Evolutionary conservation across 768 basidiomycete genomes (phyloP).

Genomic region (Auriculariales sp.): DNA sequence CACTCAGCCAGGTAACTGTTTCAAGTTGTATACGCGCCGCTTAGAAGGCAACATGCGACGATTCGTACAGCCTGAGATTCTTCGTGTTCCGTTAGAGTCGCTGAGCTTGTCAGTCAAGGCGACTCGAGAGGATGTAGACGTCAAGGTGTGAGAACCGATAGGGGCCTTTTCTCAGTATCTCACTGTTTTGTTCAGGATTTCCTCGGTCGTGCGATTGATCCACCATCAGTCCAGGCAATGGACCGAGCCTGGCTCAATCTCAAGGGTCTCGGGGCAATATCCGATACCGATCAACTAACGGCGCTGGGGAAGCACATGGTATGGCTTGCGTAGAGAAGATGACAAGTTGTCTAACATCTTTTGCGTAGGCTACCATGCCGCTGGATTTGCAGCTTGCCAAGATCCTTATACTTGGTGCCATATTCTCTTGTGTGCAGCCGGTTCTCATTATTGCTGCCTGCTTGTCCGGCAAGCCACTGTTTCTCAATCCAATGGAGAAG

Average conservation of each 20-base stretch:
- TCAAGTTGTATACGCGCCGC: slow-evolving; percentile 70
- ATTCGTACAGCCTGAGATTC: slow-evolving; percentile 79
- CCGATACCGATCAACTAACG: slow-evolving; percentile 48
- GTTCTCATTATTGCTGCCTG: slow-evolving; percentile 69
- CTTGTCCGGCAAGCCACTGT: slow-evolving; percentile 79
- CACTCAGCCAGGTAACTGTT: slow-evolving; percentile 69
- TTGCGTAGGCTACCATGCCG: slow-evolving; percentile 62
- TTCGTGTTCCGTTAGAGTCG: slow-evolving; percentile 73
- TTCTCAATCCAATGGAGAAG: slow-evolving; percentile 67
- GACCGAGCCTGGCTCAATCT: slow-evolving; percentile 63
- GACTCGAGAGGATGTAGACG: slow-evolving; percentile 61
- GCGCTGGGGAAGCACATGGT: slow-evolving; percentile 74
- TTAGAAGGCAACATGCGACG: slow-evolving; percentile 53
- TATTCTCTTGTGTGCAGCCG: slow-evolving; percentile 75
- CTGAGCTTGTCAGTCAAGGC: slow-evolving; percentile 73
- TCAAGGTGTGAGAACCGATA: slow-evolving; percentile 32
- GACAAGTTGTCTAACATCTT: too few species aligned
- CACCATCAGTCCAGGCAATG: slow-evolving; percentile 62
- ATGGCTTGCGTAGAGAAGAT: slow-evolving; percentile 10
- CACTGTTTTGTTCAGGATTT: slow-evolving; percentile 31
- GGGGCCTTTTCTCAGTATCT: slow-evolving; percentile 6
- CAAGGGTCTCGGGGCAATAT: slow-evolving; percentile 65
- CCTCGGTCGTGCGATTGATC: slow-evolving; percentile 64
- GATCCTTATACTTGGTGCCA: slow-evolving; percentile 78
- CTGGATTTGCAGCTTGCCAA: slow-evolving; percentile 78